Evolutionary conservation across 768 basidiomycete species (phyloP).

Genomic region (Dacryopinax primogenitus): DNA sequence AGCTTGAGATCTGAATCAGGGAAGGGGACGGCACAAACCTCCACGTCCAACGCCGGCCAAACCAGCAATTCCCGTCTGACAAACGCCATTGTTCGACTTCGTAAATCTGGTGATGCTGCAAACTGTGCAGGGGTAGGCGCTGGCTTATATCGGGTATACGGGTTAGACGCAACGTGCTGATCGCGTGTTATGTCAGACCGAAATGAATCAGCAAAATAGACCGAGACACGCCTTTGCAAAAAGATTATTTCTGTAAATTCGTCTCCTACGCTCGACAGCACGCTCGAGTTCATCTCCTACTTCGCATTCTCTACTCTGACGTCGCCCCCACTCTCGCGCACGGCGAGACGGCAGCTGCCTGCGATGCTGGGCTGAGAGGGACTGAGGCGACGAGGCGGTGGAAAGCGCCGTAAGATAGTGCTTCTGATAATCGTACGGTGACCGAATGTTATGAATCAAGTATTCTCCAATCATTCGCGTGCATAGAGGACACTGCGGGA

Average conservation of each 20-base stretch:
- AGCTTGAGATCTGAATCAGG: background rate
- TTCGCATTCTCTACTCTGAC: slow-evolving; percentile 37
- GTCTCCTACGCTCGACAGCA: slow-evolving; percentile 57
- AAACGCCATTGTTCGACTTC: slow-evolving; percentile 66
- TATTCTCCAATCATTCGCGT: slow-evolving; percentile 36
- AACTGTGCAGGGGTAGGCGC: slow-evolving; percentile 82
- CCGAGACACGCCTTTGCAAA: slow-evolving; percentile 76
- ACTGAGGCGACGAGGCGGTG: slow-evolving; percentile 20
- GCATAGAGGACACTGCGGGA: slow-evolving; percentile 20
- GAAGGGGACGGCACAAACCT: slow-evolving; percentile 37
- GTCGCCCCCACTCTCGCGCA: slow-evolving; percentile 24
- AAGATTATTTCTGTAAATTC: slow-evolving; percentile 66
- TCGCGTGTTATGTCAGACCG: background rate
- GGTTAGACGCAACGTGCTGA: slow-evolving; percentile 84
- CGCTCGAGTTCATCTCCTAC: slow-evolving; percentile 60
- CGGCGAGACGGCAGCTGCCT: slow-evolving; percentile 19
- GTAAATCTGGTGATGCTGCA: slow-evolving; percentile 55
- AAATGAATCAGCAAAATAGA: background rate
- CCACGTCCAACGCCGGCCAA: slow-evolving; percentile 82
- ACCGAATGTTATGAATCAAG: slow-evolving; percentile 66
- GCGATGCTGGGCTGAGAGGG: slow-evolving; percentile 9
- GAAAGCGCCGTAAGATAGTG: slow-evolving; percentile 58
- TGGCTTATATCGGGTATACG: slow-evolving; percentile 74
- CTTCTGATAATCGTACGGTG: slow-evolving; percentile 69
- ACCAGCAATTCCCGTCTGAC: slow-evolving; percentile 74